Evolutionary conservation across 306 rosid species (phyloP).

Genomic region (Hylodesmum podocarpum): DNA sequence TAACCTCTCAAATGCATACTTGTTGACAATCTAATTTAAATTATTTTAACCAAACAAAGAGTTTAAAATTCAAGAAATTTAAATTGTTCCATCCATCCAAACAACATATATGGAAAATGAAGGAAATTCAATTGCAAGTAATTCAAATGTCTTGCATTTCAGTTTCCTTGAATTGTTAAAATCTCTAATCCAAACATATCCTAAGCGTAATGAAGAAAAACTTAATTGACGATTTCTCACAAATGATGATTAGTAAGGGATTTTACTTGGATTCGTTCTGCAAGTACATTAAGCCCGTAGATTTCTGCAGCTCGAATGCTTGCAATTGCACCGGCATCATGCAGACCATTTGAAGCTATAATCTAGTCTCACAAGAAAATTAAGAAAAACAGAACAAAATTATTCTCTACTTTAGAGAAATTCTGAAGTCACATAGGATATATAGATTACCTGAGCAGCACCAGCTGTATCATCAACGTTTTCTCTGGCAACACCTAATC

Average conservation of each 20-base stretch:
- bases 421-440: background rate
- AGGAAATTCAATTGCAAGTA: too few relatives aligned
- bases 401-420: conserved; percentile 17
- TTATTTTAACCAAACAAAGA: too few relatives aligned
- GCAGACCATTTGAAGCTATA: conserved; percentile 46
- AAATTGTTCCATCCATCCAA: too few relatives aligned
- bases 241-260: conserved; percentile 7
- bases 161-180: too few relatives aligned
- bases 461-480: conserved; percentile 60
- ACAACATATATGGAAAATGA: too few relatives aligned
- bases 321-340: conserved; percentile 60
- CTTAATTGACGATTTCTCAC: background rate
- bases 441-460: conserved; percentile 63
- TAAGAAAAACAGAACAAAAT: background rate
- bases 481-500: conserved; percentile 56
- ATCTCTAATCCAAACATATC: too few relatives aligned
- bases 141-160: too few relatives aligned
- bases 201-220: conserved; percentile 10
- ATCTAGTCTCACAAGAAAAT: conserved; percentile 30
- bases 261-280: conserved; percentile 60
- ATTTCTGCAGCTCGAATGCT: conserved; percentile 61
- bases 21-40: conserved; percentile 21
- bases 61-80: too few relatives aligned
- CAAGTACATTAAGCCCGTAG: conserved; percentile 59
- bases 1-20: background rate